Percentiles rank a stretch among this genome's conserved stretches.
Conservation (phyloP, 805 yeast genomes). For the Suhomyces xylopsoci region DNA sequence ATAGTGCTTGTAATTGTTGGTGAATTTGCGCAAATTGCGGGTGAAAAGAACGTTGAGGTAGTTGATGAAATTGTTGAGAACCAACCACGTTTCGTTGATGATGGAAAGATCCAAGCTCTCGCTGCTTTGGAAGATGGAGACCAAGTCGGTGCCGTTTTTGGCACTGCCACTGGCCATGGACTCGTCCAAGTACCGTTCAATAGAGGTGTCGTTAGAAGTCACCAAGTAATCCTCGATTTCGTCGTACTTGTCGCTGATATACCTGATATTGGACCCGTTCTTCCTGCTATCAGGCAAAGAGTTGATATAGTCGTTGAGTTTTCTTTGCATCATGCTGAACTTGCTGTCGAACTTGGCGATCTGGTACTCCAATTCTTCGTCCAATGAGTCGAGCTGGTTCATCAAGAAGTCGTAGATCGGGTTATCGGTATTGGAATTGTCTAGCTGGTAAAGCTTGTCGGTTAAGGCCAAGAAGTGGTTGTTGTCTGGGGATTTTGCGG, state of each 20-base stretch:
- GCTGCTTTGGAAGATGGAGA: conserved; percentile 28
- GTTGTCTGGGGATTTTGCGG: conserved; percentile 9
- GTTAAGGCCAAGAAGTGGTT: conserved; percentile 36
- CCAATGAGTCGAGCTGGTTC: conserved; percentile 29
- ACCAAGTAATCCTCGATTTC: conserved; percentile 33
- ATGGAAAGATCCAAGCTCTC: conserved; percentile 42
- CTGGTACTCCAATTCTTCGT: conserved; percentile 35
- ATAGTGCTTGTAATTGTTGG: conserved; percentile 37
- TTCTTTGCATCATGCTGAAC: conserved; percentile 36
- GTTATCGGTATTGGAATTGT: conserved; percentile 16
- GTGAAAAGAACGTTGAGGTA: conserved; percentile 32
- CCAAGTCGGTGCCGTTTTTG: neutral
- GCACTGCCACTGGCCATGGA: neutral
- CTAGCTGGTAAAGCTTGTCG: conserved; percentile 37
- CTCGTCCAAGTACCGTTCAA: neutral
- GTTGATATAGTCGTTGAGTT: conserved; percentile 33
- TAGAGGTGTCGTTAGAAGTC: conserved; percentile 16
- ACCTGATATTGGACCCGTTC: conserved; percentile 35
- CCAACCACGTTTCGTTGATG: conserved; percentile 44
- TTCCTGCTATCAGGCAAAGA: conserved; percentile 29
- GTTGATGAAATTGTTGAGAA: conserved; percentile 33
- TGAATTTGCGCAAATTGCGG: conserved; percentile 30
- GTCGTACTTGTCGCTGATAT: conserved; percentile 38
- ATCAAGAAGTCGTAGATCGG: conserved; percentile 36
- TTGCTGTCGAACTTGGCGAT: conserved; percentile 33